Percentiles rank a stretch among this genome's conserved stretches.
These are phyloP conservation scores for Podaxis rugospora DNA, from an alignment of 768 basidiomycete genomes.

Conservation along the genomic window DNA sequence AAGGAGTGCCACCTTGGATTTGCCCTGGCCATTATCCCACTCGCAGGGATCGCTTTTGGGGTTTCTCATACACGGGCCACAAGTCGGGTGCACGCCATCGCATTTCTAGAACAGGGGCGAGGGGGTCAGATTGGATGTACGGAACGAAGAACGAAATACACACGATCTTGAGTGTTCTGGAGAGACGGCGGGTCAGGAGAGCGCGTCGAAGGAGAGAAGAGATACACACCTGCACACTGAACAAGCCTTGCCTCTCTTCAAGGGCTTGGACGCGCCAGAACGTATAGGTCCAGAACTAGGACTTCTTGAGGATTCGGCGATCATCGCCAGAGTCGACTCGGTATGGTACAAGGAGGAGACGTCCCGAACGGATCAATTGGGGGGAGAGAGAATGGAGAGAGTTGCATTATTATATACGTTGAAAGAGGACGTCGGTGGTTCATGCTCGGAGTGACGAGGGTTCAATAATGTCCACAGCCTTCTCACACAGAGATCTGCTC, in stretches of 20 bases:
- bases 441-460: conserved; percentile 4
- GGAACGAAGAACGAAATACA: conserved; percentile 15
- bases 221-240: conserved; percentile 45
- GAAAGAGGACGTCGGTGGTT: conserved; percentile 7
- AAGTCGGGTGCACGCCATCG: conserved; percentile 59
- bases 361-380: conserved; percentile 33
- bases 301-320: conserved; percentile 30
- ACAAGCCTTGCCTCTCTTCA: conserved; percentile 52
- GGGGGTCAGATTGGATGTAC: not conserved
- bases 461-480: conserved; percentile 1
- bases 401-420: conserved; percentile 35
- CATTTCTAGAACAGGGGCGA: conserved; percentile 41
- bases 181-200: not conserved
- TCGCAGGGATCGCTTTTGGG: conserved; percentile 67
- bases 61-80: conserved; percentile 56
- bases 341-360: conserved; percentile 13
- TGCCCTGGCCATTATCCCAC: conserved; percentile 60
- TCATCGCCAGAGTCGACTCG: conserved; percentile 31
- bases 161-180: conserved; percentile 49
- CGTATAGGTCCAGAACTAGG: conserved; percentile 24
- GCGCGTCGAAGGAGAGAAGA: not conserved
- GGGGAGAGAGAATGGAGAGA: conserved; percentile 17
- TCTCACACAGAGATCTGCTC: not conserved
- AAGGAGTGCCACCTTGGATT: conserved; percentile 54
- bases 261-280: conserved; percentile 31